A percentile compares a stretch with the other conserved stretches of the same genome.
Conservation (phyloP, 805 yeast species). For the Kazachstania martiniae region DNA sequence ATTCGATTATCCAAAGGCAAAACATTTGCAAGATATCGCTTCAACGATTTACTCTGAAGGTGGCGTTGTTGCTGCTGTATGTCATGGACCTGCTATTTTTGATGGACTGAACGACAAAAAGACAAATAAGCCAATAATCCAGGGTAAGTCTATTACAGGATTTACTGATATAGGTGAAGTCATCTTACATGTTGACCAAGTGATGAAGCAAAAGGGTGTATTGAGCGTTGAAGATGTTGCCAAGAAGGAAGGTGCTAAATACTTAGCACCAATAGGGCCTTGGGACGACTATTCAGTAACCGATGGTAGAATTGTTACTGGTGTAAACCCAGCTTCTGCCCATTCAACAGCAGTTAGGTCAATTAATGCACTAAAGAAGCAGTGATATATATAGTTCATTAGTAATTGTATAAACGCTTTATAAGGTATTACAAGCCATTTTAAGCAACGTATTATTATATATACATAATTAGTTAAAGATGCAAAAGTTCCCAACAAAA, state of each 20-base stretch:
- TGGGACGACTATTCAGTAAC: constrained; percentile 40
- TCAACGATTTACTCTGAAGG: constrained; percentile 36
- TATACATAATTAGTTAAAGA: too few relatives aligned
- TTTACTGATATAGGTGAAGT: constrained; percentile 47
- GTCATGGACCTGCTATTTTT: constrained; percentile 55
- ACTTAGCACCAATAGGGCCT: constrained; percentile 37
- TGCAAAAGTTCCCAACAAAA: too few relatives aligned
- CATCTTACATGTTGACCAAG: constrained; percentile 12
- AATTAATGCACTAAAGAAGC: constrained; percentile 9
- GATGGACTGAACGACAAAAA: constrained; percentile 33
- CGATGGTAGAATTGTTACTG: constrained; percentile 53
- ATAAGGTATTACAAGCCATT: too few relatives aligned
- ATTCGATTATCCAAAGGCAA: constrained; percentile 47
- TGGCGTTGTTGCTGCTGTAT: constrained; percentile 53
- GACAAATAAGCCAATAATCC: constrained; percentile 34
- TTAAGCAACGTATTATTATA: too few relatives aligned
- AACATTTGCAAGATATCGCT: constrained; percentile 36
- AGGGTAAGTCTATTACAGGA: constrained; percentile 49
- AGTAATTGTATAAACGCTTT: background rate
- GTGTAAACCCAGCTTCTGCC: constrained; percentile 54
- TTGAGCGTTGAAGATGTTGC: constrained; percentile 31
- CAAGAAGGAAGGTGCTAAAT: constrained; percentile 33
- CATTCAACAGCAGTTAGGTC: constrained; percentile 32
- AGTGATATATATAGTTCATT: background rate
- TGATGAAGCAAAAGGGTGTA: constrained; percentile 22